Evolutionary conservation across 495 filamentous ascomycete genomes (phyloP).

Genomic region (Massariosphaeria phaeospora): DNA sequence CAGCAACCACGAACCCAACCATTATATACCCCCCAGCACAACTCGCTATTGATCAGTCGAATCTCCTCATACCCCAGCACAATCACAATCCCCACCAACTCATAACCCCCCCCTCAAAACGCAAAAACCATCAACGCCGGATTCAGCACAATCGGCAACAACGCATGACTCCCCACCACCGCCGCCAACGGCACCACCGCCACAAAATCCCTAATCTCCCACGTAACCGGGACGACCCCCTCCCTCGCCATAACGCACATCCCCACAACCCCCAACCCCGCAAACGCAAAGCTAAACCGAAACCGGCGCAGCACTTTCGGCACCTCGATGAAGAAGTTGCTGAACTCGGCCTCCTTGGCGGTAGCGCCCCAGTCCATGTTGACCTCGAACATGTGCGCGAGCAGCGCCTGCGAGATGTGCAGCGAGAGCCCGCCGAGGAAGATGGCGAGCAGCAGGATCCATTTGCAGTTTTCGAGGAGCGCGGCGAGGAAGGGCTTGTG

Average conservation of each 20-base stretch:
- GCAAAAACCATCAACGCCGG: conserved; percentile 65
- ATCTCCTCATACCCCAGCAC: too few species aligned
- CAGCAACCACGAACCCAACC: too few species aligned
- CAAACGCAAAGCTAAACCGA: conserved; percentile 52
- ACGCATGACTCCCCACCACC: conserved; percentile 54
- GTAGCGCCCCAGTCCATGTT: conserved; percentile 50
- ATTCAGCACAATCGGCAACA: conserved; percentile 58
- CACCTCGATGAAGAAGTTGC: conserved; percentile 58
- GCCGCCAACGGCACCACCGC: conserved; percentile 56
- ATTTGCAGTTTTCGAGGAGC: conserved; percentile 46
- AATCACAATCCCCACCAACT: too few species aligned
- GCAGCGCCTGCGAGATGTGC: conserved; percentile 46
- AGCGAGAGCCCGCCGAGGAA: conserved; percentile 49
- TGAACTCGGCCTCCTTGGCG: conserved; percentile 56
- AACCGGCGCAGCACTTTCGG: conserved; percentile 53
- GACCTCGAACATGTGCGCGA: conserved; percentile 47
- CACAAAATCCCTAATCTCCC: conserved; percentile 54
- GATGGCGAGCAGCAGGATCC: conserved; percentile 45
- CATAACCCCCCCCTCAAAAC: conserved; percentile 44
- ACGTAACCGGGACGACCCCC: conserved; percentile 33
- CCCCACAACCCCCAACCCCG: conserved; percentile 48
- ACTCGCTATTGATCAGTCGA: too few species aligned
- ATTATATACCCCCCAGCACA: too few species aligned
- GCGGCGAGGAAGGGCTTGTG: conserved; percentile 38
- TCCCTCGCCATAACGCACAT: conserved; percentile 44